These are phyloP conservation scores for Ceratopteris richardii DNA, from an alignment of 75 land plant genomes.

Conservation along the genomic window DNA sequence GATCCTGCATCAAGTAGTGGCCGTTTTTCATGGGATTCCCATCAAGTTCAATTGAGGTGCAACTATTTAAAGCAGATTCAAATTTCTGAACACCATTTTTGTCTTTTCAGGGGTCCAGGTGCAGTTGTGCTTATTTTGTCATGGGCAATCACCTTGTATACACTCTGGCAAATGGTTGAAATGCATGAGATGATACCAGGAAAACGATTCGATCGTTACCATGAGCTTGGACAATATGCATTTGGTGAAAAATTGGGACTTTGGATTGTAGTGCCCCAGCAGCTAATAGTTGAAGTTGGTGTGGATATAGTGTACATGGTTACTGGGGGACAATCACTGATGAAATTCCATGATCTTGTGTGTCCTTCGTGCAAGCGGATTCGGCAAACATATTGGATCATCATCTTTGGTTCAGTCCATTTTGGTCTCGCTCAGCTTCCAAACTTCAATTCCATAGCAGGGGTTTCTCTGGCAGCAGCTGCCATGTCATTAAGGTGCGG, in stretches of 20 bases:
- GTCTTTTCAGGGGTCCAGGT: conserved; percentile 52
- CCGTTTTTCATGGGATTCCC: no score
- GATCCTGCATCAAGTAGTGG: no score
- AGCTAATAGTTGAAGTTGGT: conserved; percentile 51
- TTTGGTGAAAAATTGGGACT: conserved; percentile 53
- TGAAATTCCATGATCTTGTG: conserved; percentile 36
- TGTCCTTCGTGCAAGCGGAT: conserved; percentile 21
- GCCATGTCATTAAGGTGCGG: conserved; percentile 60
- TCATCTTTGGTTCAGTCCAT: conserved; percentile 54
- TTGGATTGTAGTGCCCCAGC: conserved; percentile 70
- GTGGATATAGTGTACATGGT: conserved; percentile 68
- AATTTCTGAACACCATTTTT: not conserved
- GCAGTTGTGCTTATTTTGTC: conserved; percentile 40
- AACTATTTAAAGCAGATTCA: no score
- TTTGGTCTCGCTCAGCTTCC: conserved; percentile 52
- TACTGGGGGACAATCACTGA: conserved; percentile 57
- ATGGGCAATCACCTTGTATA: conserved; percentile 57
- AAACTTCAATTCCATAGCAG: conserved; percentile 52
- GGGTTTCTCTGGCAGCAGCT: conserved; percentile 56
- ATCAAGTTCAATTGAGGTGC: no score
- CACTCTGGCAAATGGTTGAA: conserved; percentile 74
- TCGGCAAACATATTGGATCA: conserved; percentile 44
- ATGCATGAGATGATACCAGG: conserved; percentile 76
- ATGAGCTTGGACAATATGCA: conserved; percentile 66
- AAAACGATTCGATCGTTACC: conserved; percentile 49